Percentiles rank a stretch among this genome's conserved stretches.
These are phyloP conservation scores for Nannizziopsis barbatae DNA, from an alignment of 2,329 filamentous ascomycete genomes.

Conservation along the genomic window DNA sequence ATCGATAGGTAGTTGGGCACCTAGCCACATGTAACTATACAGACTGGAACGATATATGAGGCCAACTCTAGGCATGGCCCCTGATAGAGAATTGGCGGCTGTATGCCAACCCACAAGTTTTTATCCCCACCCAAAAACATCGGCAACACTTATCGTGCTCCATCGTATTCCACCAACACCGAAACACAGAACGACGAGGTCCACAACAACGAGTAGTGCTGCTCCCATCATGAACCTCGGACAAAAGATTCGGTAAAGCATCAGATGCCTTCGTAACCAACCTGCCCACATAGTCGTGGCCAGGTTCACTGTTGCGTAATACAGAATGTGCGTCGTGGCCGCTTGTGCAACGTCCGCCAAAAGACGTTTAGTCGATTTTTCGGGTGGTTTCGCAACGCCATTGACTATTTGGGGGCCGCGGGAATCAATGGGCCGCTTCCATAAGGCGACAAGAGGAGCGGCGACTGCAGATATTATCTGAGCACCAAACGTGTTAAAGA, in stretches of 20 bases:
- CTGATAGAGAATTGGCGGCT: too few relatives aligned
- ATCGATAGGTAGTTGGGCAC: too few relatives aligned
- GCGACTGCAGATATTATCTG: slow-evolving; percentile 73
- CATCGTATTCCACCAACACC: slow-evolving; percentile 63
- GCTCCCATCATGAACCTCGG: slow-evolving; percentile 82
- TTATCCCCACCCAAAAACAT: slow-evolving; percentile 68
- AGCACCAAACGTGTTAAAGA: slow-evolving; percentile 77
- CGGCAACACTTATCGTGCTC: slow-evolving; percentile 66
- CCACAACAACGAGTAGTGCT: slow-evolving; percentile 60
- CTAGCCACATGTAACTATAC: too few relatives aligned
- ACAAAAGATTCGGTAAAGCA: slow-evolving; percentile 90
- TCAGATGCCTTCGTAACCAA: slow-evolving; percentile 77
- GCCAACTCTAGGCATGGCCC: too few relatives aligned
- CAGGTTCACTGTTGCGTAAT: slow-evolving; percentile 70
- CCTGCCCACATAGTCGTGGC: slow-evolving; percentile 87
- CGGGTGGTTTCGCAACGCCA: slow-evolving; percentile 22
- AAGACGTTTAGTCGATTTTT: slow-evolving; percentile 32
- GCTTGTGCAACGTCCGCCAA: slow-evolving; percentile 60
- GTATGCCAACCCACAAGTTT: too few relatives aligned
- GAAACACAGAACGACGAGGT: slow-evolving; percentile 60
- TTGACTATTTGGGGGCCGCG: slow-evolving; percentile 27
- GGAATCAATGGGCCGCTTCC: slow-evolving; percentile 75
- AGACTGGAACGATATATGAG: too few relatives aligned
- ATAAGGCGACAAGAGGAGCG: slow-evolving; percentile 71
- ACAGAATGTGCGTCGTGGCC: slow-evolving; percentile 63